Conservation (phyloP, 78 protist species). For the Salpingoeca rosetta region DNA sequence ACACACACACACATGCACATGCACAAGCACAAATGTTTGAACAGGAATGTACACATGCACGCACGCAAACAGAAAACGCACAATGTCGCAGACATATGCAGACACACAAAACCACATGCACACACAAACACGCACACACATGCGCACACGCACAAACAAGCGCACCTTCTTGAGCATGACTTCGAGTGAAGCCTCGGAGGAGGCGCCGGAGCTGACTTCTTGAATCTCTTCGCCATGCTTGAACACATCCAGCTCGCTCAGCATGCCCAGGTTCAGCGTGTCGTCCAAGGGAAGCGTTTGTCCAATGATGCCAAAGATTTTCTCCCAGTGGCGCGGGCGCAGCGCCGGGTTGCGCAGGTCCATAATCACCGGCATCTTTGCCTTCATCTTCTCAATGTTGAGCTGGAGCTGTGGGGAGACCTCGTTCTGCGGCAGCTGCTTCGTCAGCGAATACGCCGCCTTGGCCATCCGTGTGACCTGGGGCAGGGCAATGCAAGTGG, state of each 20-base stretch:
- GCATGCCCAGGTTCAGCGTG: constrained; percentile 24
- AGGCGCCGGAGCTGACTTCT: constrained; percentile 27
- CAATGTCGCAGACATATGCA: background rate
- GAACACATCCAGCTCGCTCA: constrained; percentile 10
- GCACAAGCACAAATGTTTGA: too few relatives aligned
- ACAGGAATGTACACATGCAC: background rate
- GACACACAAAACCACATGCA: background rate
- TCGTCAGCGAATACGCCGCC: background rate
- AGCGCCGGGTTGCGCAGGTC: constrained; percentile 33
- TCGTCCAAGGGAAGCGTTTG: background rate
- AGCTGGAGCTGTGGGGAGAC: constrained; percentile 19
- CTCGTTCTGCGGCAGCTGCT: background rate
- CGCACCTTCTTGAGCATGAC: constrained; percentile 29
- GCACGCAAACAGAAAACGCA: background rate
- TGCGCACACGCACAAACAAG: background rate
- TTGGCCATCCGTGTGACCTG: background rate
- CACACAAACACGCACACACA: background rate
- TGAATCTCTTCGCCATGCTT: constrained; percentile 17
- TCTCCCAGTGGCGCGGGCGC: constrained; percentile 30
- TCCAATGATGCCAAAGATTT: constrained; percentile 6
- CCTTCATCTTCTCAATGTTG: constrained; percentile 2
- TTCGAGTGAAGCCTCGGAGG: constrained; percentile 35
- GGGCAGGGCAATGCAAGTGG: background rate
- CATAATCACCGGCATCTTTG: background rate
- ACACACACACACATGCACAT: too few relatives aligned